These are phyloP conservation scores for Kwoniella sp. DNA, from an alignment of 768 basidiomycete genomes.

Conservation along the genomic window DNA sequence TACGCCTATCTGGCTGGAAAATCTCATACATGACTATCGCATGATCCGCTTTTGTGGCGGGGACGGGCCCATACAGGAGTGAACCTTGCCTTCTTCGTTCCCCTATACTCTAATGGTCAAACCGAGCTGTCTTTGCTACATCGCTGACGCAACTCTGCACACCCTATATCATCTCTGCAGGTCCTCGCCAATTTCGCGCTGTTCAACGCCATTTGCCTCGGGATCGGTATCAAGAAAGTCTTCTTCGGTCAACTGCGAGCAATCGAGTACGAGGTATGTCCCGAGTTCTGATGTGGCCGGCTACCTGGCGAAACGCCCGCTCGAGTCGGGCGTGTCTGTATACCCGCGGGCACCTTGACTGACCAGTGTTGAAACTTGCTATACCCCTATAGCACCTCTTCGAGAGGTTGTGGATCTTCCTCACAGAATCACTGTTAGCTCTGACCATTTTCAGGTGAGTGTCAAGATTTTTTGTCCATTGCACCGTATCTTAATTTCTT, in stretches of 20 bases:
- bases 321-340: no score
- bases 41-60: no score
- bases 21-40: no score
- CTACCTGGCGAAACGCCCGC: no score
- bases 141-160: no score
- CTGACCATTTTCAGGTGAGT: slow-evolving; percentile 85
- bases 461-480: background rate
- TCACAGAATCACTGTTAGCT: slow-evolving; percentile 92
- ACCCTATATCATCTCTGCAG: slow-evolving; percentile 58
- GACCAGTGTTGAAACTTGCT: background rate
- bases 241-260: slow-evolving; percentile 89
- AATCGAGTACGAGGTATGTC: slow-evolving; percentile 86
- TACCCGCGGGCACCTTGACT: background rate
- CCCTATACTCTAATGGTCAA: no score
- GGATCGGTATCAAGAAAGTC: slow-evolving; percentile 75
- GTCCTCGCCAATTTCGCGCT: slow-evolving; percentile 88
- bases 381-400: slow-evolving; percentile 72
- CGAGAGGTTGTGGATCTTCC: slow-evolving; percentile 94
- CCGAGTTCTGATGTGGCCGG: background rate
- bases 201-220: slow-evolving; percentile 72
- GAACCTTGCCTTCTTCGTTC: no score
- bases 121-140: background rate
- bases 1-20: no score
- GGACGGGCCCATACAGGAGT: background rate
- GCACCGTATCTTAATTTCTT: background rate